Percentiles rank a stretch among this genome's conserved stretches.
These are phyloP conservation scores for Cercospora nicotianae DNA, from an alignment of 2,329 filamentous ascomycete genomes.

Conservation along the genomic window DNA sequence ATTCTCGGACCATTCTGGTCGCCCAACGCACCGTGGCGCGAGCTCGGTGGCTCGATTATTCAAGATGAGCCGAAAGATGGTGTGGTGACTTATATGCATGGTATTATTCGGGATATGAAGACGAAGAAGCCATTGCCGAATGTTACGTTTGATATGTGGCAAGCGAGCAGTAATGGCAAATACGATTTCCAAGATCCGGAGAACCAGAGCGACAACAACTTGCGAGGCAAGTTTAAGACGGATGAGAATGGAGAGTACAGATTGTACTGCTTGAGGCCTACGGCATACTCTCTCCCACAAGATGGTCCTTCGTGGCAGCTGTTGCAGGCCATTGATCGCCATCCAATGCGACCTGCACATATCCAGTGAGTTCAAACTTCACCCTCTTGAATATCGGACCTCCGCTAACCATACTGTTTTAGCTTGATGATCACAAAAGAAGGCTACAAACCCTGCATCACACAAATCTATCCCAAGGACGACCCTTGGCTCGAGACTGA, in stretches of 20 bases:
- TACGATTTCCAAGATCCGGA: slow-evolving; percentile 70
- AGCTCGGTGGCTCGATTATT: slow-evolving; percentile 66
- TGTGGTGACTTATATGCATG: slow-evolving; percentile 66
- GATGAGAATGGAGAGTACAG: slow-evolving; percentile 68
- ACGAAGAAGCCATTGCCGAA: slow-evolving; percentile 65
- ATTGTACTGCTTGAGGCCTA: slow-evolving; percentile 75
- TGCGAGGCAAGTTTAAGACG: slow-evolving; percentile 72
- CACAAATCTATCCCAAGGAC: slow-evolving; percentile 56
- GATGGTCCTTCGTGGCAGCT: slow-evolving; percentile 60
- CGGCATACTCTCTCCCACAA: slow-evolving; percentile 68
- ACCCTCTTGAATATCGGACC: background rate
- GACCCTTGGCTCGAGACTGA: slow-evolving; percentile 60
- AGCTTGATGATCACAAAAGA: slow-evolving; percentile 25
- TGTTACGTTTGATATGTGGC: slow-evolving; percentile 77
- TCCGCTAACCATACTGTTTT: background rate
- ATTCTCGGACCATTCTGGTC: slow-evolving; percentile 80
- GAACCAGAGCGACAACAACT: slow-evolving; percentile 70
- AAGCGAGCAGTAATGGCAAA: slow-evolving; percentile 71
- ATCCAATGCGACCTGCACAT: slow-evolving; percentile 62
- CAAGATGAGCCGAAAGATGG: slow-evolving; percentile 61
- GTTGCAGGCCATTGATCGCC: slow-evolving; percentile 56
- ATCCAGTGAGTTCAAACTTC: slow-evolving; percentile 47
- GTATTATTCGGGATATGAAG: slow-evolving; percentile 62
- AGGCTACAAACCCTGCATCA: slow-evolving; percentile 29
- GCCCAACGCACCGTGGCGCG: slow-evolving; percentile 68